Evolutionary conservation across 2,329 filamentous ascomycete species (phyloP).

Genomic region (Fusarium tanahbumbuense): DNA sequence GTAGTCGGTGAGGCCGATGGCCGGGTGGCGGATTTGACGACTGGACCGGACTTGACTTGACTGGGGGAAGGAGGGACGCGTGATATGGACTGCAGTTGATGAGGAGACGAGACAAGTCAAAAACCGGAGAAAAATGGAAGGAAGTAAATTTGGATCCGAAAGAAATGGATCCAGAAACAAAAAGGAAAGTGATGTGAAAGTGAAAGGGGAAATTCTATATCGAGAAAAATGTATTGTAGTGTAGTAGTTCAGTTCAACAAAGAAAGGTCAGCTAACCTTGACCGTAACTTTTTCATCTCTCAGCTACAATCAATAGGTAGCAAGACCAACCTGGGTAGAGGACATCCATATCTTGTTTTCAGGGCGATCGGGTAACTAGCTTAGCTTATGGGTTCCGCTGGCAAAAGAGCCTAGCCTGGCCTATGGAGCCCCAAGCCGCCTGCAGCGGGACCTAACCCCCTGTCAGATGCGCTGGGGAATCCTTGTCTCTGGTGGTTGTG

Average conservation of each 20-base stretch:
- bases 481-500: slow-evolving; percentile 41
- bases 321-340: neutral
- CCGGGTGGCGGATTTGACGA: slow-evolving; percentile 35
- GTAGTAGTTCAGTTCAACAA: neutral
- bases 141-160: slow-evolving; percentile 15
- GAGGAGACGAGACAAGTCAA: slow-evolving; percentile 10
- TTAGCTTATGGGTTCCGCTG: slow-evolving; percentile 2
- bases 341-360: slow-evolving; percentile 14
- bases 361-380: slow-evolving; percentile 26
- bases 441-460: neutral
- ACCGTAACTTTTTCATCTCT: slow-evolving; percentile 28
- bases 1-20: slow-evolving; percentile 39
- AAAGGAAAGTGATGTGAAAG: neutral
- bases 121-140: slow-evolving; percentile 6
- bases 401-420: neutral
- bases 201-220: slow-evolving; percentile 19
- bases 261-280: slow-evolving; percentile 15
- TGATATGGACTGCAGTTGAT: slow-evolving; percentile 20
- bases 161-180: slow-evolving; percentile 22
- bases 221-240: slow-evolving; percentile 20
- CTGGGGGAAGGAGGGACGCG: slow-evolving; percentile 19
- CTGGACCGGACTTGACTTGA: neutral
- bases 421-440: neutral
- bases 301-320: neutral
- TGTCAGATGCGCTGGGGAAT: slow-evolving; percentile 43